Percentiles rank a stretch among this genome's conserved stretches.
Evolutionary conservation across 176 grass and related monocot species (phyloP).

Genomic region (Bothriochloa decipiens): DNA sequence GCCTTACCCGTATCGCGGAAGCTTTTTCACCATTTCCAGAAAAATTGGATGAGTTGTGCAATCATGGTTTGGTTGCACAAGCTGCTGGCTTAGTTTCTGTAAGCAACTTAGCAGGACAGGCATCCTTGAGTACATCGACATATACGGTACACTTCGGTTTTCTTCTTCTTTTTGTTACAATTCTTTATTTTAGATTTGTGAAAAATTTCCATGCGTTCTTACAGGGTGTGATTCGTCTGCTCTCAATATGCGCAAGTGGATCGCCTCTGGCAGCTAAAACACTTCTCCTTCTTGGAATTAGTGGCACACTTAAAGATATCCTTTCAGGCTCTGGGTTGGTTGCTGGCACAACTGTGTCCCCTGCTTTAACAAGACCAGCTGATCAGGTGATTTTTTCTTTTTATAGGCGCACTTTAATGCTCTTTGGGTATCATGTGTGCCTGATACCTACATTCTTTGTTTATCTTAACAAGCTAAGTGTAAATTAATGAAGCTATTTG

Average conservation of each 20-base stretch:
- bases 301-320: conserved; percentile 86
- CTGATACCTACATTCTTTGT: neutral
- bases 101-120: conserved; percentile 70
- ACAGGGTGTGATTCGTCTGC: conserved; percentile 79
- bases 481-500: conserved; percentile 6
- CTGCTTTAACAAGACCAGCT: conserved; percentile 71
- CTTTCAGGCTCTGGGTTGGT: conserved; percentile 77
- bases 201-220: conserved; percentile 33
- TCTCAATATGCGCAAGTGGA: conserved; percentile 81
- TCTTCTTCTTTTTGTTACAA: neutral
- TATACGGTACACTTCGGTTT: conserved; percentile 61
- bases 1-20: conserved; percentile 78
- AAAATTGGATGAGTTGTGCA: conserved; percentile 84
- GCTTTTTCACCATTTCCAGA: conserved; percentile 73
- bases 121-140: conserved; percentile 79
- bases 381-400: conserved; percentile 64
- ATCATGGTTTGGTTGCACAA: conserved; percentile 86
- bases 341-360: conserved; percentile 64
- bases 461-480: neutral
- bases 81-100: conserved; percentile 74
- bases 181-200: conserved; percentile 5
- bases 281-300: conserved; percentile 84
- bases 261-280: conserved; percentile 79
- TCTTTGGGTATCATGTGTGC: conserved; percentile 6
- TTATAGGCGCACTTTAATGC: neutral